Evolutionary conservation across 75 land plant species (phyloP), one percentile per base, ranked within the genome.

Genomic region (Sequoiadendron giganteum): DNA sequence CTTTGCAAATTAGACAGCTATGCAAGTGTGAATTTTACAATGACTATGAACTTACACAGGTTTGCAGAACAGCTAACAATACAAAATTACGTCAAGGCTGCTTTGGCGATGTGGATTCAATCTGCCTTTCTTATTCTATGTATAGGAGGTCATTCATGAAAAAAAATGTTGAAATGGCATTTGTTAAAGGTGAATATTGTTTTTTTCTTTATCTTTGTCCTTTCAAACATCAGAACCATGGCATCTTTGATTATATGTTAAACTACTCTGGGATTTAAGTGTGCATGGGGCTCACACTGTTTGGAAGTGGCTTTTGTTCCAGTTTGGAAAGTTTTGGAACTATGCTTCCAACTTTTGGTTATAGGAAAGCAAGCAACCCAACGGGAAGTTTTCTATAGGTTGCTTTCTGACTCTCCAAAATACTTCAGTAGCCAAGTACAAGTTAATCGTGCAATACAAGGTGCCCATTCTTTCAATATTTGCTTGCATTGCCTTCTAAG

Each of bases 251-350:
- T 36, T 87, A 30, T 5, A 36, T 72, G 32, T 21, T 21, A 34
- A 3, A 16, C 47, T 19, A 21, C 1, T 42, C 43, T 85, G 30
- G 30, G 55, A 25, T 19, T 32, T 61, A 65, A 30, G 13, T 48
- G 36, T 43, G n/a, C 42, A 19, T 10, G 19, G 9, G 75, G 42
- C 5, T 68, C 49, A 32, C 39, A 49, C 32, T 55, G 52, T 32
- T n/a, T n/a, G n/a, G 47, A 47, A 38, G 18, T 30, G 28, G 5
- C 47, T 58, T 78, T 21, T 45, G 21, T 7, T 68, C 55, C 89
- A 98, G 99, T 97, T 56, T 98, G 99, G 99, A 97, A 93, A 89
- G 94, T 98, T 70, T 91, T 98, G 93, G 95, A 94, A 85, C 87
- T 94, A 86, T 95, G 96, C 78, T 94, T 87, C 72, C 86, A 88